Percentiles rank a stretch among this genome's conserved stretches.
Conservation (phyloP, 2,329 filamentous ascomycete genomes). For the Microcera coccophila region DNA sequence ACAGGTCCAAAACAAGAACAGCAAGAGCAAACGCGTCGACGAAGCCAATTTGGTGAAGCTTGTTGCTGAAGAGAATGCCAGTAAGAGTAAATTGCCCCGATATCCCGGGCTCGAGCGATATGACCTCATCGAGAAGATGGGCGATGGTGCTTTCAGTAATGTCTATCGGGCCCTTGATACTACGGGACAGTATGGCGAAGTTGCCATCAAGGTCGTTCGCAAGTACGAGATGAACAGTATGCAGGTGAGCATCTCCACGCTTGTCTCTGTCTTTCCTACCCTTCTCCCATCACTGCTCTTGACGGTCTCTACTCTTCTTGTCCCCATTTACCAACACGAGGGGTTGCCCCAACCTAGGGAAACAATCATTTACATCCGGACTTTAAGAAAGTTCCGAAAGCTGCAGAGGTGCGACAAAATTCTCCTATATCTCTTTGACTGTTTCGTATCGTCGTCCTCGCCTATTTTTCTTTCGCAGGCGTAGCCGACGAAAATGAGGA, state of each 20-base stretch:
- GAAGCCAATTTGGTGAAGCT: conserved; percentile 77
- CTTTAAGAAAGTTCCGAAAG: conserved; percentile 91
- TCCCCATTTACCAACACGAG: conserved; percentile 52
- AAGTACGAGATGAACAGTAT: conserved; percentile 99
- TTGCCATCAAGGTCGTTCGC: conserved; percentile 96
- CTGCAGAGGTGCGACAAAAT: conserved; percentile 83
- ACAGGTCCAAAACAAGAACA: conserved; percentile 35
- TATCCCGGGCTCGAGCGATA: conserved; percentile 56
- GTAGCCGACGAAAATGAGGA: conserved; percentile 15
- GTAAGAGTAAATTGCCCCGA: conserved; percentile 75
- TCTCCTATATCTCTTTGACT: conserved; percentile 18
- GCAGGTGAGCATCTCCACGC: conserved; percentile 69
- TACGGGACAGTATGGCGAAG: conserved; percentile 68
- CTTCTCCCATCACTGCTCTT: conserved; percentile 23
- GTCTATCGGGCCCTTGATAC: conserved; percentile 85
- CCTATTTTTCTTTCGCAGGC: conserved; percentile 11
- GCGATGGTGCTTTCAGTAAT: conserved; percentile 97
- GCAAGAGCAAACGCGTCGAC: conserved; percentile 39
- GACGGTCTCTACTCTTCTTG: conserved; percentile 16
- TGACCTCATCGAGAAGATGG: conserved; percentile 93
- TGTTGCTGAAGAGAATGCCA: conserved; percentile 87
- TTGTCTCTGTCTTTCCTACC: conserved; percentile 20
- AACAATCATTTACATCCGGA: conserved; percentile 91
- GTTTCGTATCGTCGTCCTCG: conserved; percentile 18
- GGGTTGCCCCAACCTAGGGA: conserved; percentile 60